A percentile compares a stretch with the other conserved stretches of the same genome.
These are phyloP conservation scores for Astrothelium macrocarpum DNA, from an alignment of 495 filamentous ascomycete genomes.

Conservation along the genomic window DNA sequence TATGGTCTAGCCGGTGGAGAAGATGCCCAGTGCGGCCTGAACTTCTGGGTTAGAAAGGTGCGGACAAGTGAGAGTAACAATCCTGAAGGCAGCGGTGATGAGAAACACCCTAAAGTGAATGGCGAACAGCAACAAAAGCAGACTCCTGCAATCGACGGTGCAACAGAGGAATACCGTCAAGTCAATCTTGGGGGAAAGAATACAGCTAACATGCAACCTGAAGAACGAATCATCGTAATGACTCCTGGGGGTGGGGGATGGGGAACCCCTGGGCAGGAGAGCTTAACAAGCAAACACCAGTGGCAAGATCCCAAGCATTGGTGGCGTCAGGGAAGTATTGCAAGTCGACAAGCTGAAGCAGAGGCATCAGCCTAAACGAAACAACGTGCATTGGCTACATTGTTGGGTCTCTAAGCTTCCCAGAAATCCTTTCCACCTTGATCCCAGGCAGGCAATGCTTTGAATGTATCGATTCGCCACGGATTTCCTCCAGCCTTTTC, in stretches of 20 bases:
- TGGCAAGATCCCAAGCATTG: slow-evolving; percentile 44
- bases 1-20: slow-evolving; percentile 87
- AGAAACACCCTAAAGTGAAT: slow-evolving; percentile 6
- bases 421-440: background rate
- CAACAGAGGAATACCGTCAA: slow-evolving; percentile 49
- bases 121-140: slow-evolving; percentile 6
- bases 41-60: slow-evolving; percentile 74
- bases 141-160: slow-evolving; percentile 11
- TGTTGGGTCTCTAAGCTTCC: background rate
- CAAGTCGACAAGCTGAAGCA: slow-evolving; percentile 34
- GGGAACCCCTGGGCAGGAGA: slow-evolving; percentile 51
- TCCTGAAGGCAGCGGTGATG: background rate
- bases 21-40: slow-evolving; percentile 68
- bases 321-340: slow-evolving; percentile 54
- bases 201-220: slow-evolving; percentile 72
- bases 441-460: background rate
- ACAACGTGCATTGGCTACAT: background rate
- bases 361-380: slow-evolving; percentile 20
- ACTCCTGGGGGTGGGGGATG: slow-evolving; percentile 70
- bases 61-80: slow-evolving; percentile 17
- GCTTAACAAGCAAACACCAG: slow-evolving; percentile 29
- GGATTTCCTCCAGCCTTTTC: background rate
- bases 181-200: slow-evolving; percentile 93
- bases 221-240: slow-evolving; percentile 73
- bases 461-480: background rate